These are phyloP conservation scores for Lachnellula hyalina DNA, from an alignment of 2,329 filamentous ascomycete species.

Conservation along the genomic window DNA sequence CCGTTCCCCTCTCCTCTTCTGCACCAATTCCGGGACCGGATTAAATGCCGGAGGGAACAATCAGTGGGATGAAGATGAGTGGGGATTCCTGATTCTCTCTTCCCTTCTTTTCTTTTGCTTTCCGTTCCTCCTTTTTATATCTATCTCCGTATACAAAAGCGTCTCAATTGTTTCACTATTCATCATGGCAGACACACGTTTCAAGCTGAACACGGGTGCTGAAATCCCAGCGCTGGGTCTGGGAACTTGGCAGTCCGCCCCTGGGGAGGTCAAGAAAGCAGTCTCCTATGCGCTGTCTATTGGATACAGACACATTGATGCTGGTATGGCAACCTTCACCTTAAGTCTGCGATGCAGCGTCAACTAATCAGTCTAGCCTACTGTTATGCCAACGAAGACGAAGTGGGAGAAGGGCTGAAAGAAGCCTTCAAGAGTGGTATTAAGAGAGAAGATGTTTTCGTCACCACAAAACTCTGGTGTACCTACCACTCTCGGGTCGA, in stretches of 20 bases:
- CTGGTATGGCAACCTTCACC: slow-evolving; percentile 4
- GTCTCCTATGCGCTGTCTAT: slow-evolving; percentile 36
- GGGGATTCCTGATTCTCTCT: no score
- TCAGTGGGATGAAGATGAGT: no score
- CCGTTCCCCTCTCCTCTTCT: no score
- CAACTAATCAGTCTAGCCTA: slow-evolving; percentile 51
- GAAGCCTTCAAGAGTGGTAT: slow-evolving; percentile 62
- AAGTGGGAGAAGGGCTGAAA: slow-evolving; percentile 73
- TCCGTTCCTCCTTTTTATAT: not conserved
- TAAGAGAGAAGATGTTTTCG: slow-evolving; percentile 58
- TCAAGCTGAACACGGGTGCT: slow-evolving; percentile 35
- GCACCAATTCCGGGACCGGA: no score
- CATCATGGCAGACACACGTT: slow-evolving; percentile 26
- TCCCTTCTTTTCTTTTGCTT: not conserved
- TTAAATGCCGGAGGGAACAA: no score
- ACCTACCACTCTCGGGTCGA: slow-evolving; percentile 69
- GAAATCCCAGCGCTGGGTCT: slow-evolving; percentile 39
- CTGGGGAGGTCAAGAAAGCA: slow-evolving; percentile 39
- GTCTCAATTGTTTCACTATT: not conserved
- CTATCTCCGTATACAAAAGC: not conserved
- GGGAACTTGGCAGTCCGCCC: slow-evolving; percentile 40
- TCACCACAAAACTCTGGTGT: slow-evolving; percentile 65
- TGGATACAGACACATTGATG: slow-evolving; percentile 51
- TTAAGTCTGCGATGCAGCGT: not conserved
- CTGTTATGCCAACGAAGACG: slow-evolving; percentile 76